Base-by-base conservation (phyloP, 257 asterid genomes). In the Handroanthus guayacan region DNA sequence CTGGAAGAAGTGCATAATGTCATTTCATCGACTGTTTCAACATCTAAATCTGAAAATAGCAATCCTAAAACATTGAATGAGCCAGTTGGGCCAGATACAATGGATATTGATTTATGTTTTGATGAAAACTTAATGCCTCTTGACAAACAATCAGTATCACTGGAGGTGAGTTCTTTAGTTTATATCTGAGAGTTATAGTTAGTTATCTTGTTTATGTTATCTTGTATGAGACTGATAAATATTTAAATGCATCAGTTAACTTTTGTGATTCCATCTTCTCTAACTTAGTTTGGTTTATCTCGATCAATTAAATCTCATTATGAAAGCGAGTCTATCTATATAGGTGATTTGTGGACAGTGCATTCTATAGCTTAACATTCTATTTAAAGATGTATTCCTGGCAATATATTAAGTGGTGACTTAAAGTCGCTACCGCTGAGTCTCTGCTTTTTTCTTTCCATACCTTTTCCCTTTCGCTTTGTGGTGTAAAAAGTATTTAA, bases 131-230 rank as follows among this genome's bases (percentile, higher is more conserved):
- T 65, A 61, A 38, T 58, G 57, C 9, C 76, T 54, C 47, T 75
- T 2, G 73, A 44, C 67, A 86, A 82, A 71, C 83, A 87, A 76
- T 86, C 87, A 34, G 47, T 81, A 34, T 76, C 87, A 4, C 38
- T 91, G 86, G 82, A 87, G 93, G 97, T 85, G 57, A 67, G 63
- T 37, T 69, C 64, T 65, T 79, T 3, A 13, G 45, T 65, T 18
- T 58, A 1, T 66, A 43, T 57, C 68, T 76, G 56, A 44, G 55
- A 17, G 61, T 6, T 6, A 44, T 10, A 50, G 41, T 56, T 76
- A 3, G 50, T 48, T 37, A n/a, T 69, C 37, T 64, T 36, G 62
- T 60, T 72, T 25, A 2, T 64, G 44, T 68, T 55, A 36, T 71
- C 18, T 45, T 18, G 3, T 62, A 17, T 34, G 13, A 20, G 76